Percentiles rank a stretch among this genome's conserved stretches.
phyloP scores from a whole-genome alignment of 345 rosid species.

The Leavenworthia alabamica region DNA sequence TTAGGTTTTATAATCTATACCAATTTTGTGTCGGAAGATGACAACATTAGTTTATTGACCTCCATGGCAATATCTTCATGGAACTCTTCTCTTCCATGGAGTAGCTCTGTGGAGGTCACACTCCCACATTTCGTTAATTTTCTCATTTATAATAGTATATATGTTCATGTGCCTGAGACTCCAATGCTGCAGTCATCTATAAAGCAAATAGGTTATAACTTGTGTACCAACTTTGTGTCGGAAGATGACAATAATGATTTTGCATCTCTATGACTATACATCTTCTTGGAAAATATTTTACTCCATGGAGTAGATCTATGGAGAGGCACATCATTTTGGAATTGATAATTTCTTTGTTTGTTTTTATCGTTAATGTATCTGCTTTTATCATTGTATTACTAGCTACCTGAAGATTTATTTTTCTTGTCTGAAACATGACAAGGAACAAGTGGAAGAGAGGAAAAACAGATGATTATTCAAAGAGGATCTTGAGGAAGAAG shows the following conservation, averaged over 20 bases:
- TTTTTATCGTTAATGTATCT: too few species aligned
- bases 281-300: not conserved
- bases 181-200: constrained; percentile 10
- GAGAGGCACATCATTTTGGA: too few species aligned
- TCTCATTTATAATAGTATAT: not conserved
- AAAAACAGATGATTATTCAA: too few species aligned
- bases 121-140: not conserved
- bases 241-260: constrained; percentile 28
- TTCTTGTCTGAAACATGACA: too few species aligned
- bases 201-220: constrained; percentile 21
- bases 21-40: constrained; percentile 34
- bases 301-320: constrained; percentile 18
- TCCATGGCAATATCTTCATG: constrained; percentile 6
- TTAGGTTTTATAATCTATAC: constrained; percentile 7
- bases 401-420: too few species aligned
- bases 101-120: constrained; percentile 14
- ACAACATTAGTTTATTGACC: constrained; percentile 10
- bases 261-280: not conserved
- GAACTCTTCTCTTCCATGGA: constrained; percentile 15
- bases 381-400: too few species aligned
- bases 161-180: not conserved
- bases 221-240: constrained; percentile 28
- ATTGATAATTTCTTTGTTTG: too few species aligned
- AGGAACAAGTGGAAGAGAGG: too few species aligned
- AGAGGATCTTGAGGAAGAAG: too few species aligned